Percentiles rank a stretch among this genome's conserved stretches.
Conservation (phyloP, 1,284 basidiomycete species). For the Thelephora terrestris region DNA sequence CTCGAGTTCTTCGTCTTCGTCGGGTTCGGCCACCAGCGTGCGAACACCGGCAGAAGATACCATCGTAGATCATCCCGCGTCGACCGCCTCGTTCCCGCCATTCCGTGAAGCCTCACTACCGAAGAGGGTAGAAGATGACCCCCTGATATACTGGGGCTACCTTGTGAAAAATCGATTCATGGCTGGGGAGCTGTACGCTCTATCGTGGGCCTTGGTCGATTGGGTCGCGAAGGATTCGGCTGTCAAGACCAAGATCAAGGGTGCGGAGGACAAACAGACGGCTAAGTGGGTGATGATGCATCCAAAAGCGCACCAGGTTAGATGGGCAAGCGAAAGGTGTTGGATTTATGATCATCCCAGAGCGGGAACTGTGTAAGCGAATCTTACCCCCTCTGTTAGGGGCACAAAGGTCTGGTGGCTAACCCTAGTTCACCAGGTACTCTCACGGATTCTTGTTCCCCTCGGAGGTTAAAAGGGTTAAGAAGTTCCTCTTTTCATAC, state of each 20-base stretch:
- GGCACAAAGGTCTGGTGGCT: not conserved
- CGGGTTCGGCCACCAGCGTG: not conserved
- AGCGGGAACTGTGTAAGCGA: slow-evolving; percentile 75
- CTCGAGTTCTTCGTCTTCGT: no score
- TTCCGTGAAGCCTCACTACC: slow-evolving; percentile 4
- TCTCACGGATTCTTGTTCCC: slow-evolving; percentile 97
- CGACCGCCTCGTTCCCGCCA: not conserved
- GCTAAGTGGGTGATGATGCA: slow-evolving; percentile 90
- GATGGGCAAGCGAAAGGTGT: slow-evolving; percentile 89
- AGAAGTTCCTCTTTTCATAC: slow-evolving; percentile 24
- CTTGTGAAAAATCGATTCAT: slow-evolving; percentile 92
- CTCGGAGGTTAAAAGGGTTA: slow-evolving; percentile 68
- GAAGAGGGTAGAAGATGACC: slow-evolving; percentile 36
- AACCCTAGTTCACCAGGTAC: slow-evolving; percentile 41
- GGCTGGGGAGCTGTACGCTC: slow-evolving; percentile 91
- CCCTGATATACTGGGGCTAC: slow-evolving; percentile 90
- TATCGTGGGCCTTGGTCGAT: slow-evolving; percentile 85
- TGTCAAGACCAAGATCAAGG: slow-evolving; percentile 60
- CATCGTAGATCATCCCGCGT: not conserved
- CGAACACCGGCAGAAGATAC: not conserved
- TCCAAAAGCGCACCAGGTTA: slow-evolving; percentile 69
- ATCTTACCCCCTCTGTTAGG: not conserved
- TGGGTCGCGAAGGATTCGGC: slow-evolving; percentile 74
- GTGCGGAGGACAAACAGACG: slow-evolving; percentile 94
- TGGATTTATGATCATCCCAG: slow-evolving; percentile 99